Conservation (phyloP, 2,329 filamentous ascomycete species). For the Verticillium dahliae region DNA sequence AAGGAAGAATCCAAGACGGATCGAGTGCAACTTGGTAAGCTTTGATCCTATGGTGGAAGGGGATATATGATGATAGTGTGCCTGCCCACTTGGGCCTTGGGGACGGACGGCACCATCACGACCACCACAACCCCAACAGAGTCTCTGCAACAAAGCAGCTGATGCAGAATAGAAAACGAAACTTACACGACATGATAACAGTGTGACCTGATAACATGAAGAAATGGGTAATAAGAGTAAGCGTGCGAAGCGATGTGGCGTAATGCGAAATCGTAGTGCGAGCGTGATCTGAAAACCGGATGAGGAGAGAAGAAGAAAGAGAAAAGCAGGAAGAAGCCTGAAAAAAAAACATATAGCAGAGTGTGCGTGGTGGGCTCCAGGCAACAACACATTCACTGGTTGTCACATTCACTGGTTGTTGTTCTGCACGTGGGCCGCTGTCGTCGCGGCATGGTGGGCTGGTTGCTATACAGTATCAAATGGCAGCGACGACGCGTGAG, state of each 20-base stretch:
- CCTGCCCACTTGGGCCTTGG: too few relatives aligned
- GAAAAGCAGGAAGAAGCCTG: background rate
- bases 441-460: background rate
- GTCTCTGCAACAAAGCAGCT: background rate
- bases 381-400: background rate
- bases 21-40: too few relatives aligned
- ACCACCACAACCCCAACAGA: background rate
- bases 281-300: background rate
- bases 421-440: background rate
- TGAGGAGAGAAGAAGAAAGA: background rate
- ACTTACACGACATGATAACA: background rate
- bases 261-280: background rate
- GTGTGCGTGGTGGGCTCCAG: too few relatives aligned
- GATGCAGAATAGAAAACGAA: background rate
- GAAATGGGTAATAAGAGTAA: background rate
- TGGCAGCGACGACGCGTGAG: background rate
- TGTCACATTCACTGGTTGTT: background rate
- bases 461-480: background rate
- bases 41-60: too few relatives aligned
- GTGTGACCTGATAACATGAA: background rate
- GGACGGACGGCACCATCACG: background rate
- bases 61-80: too few relatives aligned
- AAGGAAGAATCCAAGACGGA: background rate
- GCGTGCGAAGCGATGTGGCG: background rate
- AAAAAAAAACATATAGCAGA: background rate